Evolutionary conservation across 495 filamentous ascomycete genomes (phyloP).

Genomic region (Cladorrhinum samala): DNA sequence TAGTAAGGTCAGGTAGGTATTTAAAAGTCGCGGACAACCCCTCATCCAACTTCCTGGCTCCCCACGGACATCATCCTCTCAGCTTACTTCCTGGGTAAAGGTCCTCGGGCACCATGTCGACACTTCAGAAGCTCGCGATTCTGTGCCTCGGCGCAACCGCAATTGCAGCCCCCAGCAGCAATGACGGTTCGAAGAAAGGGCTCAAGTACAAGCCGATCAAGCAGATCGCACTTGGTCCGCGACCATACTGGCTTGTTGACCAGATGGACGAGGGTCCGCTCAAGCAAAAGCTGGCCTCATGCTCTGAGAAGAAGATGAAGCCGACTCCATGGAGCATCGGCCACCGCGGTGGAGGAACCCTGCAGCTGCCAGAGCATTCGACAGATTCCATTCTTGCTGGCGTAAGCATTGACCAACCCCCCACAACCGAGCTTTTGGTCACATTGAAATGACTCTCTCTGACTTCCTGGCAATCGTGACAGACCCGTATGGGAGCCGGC

Average conservation of each 20-base stretch:
- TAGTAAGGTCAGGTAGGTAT: too few relatives aligned
- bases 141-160: constrained; percentile 7
- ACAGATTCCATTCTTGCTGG: constrained; percentile 46
- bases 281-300: constrained; percentile 49
- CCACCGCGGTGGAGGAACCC: constrained; percentile 52
- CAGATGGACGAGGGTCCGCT: constrained; percentile 53
- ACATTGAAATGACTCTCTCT: not conserved
- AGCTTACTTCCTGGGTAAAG: too few relatives aligned
- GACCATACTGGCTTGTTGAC: constrained; percentile 54
- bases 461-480: not conserved
- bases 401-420: too few relatives aligned
- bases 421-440: too few relatives aligned
- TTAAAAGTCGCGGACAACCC: too few relatives aligned
- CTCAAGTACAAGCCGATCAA: constrained; percentile 21
- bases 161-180: constrained; percentile 17
- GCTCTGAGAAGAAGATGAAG: constrained; percentile 37
- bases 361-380: constrained; percentile 59
- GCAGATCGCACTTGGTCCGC: constrained; percentile 46
- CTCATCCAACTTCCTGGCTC: too few relatives aligned
- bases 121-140: constrained; percentile 4
- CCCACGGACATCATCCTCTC: too few relatives aligned
- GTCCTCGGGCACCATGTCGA: not conserved
- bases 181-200: constrained; percentile 14
- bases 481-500: constrained; percentile 55
- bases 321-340: constrained; percentile 47